Evolutionary conservation across 2,329 filamentous ascomycete genomes (phyloP).

Genomic region (Penicillium fuscoglaucum): DNA sequence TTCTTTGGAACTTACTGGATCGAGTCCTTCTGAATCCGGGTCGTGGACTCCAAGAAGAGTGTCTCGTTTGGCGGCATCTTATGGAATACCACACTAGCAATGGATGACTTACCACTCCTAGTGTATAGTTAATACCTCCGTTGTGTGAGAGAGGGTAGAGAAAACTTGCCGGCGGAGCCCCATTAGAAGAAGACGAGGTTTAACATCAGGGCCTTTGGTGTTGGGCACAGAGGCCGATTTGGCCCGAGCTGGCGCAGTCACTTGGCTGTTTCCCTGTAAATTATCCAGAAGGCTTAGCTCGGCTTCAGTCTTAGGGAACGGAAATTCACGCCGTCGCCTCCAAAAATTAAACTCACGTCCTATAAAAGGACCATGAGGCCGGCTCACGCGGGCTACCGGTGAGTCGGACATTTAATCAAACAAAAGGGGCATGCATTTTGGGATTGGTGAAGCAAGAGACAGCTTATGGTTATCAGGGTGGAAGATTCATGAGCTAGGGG

Average conservation of each 20-base stretch:
- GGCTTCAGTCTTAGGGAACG: constrained; percentile 28
- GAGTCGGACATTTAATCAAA: constrained; percentile 9
- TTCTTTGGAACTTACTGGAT: constrained; percentile 71
- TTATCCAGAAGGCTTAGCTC: constrained; percentile 39
- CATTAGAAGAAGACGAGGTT: constrained; percentile 89
- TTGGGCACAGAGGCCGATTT: constrained; percentile 31
- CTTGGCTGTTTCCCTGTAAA: constrained; percentile 36
- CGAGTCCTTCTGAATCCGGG: constrained; percentile 88
- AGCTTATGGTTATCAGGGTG: neutral
- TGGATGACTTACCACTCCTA: constrained; percentile 97
- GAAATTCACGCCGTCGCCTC: constrained; percentile 4
- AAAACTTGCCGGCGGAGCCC: constrained; percentile 78
- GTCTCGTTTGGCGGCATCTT: constrained; percentile 96
- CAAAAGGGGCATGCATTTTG: constrained; percentile 3
- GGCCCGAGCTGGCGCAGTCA: constrained; percentile 27
- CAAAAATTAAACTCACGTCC: constrained; percentile 18
- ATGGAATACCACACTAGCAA: constrained; percentile 98
- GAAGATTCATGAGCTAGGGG: neutral
- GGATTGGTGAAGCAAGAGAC: neutral
- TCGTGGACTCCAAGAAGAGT: constrained; percentile 91
- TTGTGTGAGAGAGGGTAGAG: neutral
- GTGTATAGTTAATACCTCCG: constrained; percentile 18
- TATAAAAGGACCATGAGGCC: constrained; percentile 20
- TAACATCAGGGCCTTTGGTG: constrained; percentile 58
- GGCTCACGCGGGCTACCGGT: constrained; percentile 12